Evolutionary conservation across 164 flowering plant species (phyloP).

Genomic region (grape (Vitis vinifera)): ASM3070453v1 NC_081815.1:4229501-4230000

Average conservation of each 20-base stretch:
- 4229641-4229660: background rate
- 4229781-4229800: too few species aligned
- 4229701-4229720: background rate
- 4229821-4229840: too few species aligned
- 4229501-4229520: too few species aligned
- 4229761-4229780: too few species aligned
- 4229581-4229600: too few species aligned
- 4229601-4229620: too few species aligned
- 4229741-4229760: background rate
- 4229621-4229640: background rate
- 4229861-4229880: too few species aligned
- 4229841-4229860: too few species aligned
- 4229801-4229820: too few species aligned
- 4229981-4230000: conserved; percentile 26
- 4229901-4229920: background rate
- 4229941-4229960: background rate
- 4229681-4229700: background rate
- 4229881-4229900: background rate
- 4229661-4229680: background rate
- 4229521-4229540: too few species aligned
- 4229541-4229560: too few species aligned
- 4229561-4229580: too few species aligned
- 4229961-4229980: conserved; percentile 31
- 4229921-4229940: background rate
- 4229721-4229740: background rate